Percentiles rank a stretch among this genome's conserved stretches.
phyloP scores from a whole-genome alignment of 2,329 filamentous ascomycete species.

The Colletotrichum godetiae region DNA sequence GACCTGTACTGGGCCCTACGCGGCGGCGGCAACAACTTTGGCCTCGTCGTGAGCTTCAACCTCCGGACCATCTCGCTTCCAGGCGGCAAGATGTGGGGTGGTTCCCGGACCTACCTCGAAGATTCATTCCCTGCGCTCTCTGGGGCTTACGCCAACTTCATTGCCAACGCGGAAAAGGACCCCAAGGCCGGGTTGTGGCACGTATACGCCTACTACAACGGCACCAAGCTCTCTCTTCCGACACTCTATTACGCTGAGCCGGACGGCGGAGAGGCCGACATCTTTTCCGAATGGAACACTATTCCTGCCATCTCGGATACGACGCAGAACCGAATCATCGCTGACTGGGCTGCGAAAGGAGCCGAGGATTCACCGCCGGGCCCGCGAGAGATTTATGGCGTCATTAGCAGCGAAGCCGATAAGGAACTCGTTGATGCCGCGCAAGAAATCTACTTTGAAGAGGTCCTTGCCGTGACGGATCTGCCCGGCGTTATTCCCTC shows the following conservation, averaged over 20 bases:
- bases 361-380: slow-evolving; percentile 34
- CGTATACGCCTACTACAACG: slow-evolving; percentile 37
- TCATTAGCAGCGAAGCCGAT: slow-evolving; percentile 36
- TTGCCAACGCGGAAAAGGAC: slow-evolving; percentile 44
- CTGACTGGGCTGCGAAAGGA: slow-evolving; percentile 33
- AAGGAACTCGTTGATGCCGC: slow-evolving; percentile 28
- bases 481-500: slow-evolving; percentile 41
- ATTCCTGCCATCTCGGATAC: slow-evolving; percentile 45
- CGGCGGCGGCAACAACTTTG: slow-evolving; percentile 67
- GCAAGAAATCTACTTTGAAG: slow-evolving; percentile 32
- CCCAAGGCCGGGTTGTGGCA: slow-evolving; percentile 49
- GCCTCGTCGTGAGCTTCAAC: slow-evolving; percentile 63
- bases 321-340: slow-evolving; percentile 33
- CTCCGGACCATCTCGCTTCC: slow-evolving; percentile 49
- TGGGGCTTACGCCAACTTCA: slow-evolving; percentile 46
- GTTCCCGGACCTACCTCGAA: slow-evolving; percentile 44
- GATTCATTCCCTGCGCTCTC: slow-evolving; percentile 43
- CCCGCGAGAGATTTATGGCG: slow-evolving; percentile 39
- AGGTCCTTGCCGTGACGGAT: slow-evolving; percentile 18
- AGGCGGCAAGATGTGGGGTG: slow-evolving; percentile 51
- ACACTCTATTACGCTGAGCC: slow-evolving; percentile 52
- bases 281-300: slow-evolving; percentile 50
- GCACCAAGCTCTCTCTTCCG: slow-evolving; percentile 41
- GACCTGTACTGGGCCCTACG: slow-evolving; percentile 69
- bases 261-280: slow-evolving; percentile 44